Evolutionary conservation across 306 rosid genomes (phyloP).

Genomic region (Cucurbita moschata): DNA sequence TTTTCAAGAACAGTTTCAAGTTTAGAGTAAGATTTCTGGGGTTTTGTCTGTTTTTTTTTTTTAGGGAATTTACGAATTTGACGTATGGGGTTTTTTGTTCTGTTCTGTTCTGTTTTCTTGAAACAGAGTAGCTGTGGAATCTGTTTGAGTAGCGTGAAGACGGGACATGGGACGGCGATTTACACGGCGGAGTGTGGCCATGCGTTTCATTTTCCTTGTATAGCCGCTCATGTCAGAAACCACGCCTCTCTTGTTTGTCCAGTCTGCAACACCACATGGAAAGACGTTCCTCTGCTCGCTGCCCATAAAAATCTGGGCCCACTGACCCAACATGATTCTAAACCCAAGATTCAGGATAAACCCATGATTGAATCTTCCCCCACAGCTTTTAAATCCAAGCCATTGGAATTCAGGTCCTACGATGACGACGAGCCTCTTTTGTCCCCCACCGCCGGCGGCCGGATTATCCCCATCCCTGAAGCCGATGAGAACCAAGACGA

Average conservation of each 20-base stretch:
- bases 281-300: slow-evolving; percentile 72
- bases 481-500: slow-evolving; percentile 8
- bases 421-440: slow-evolving; percentile 22
- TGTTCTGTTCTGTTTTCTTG: not conserved
- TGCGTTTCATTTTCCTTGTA: slow-evolving; percentile 90
- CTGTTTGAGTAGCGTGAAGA: slow-evolving; percentile 76
- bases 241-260: slow-evolving; percentile 68
- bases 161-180: slow-evolving; percentile 93
- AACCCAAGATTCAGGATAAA: slow-evolving; percentile 1
- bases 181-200: slow-evolving; percentile 92
- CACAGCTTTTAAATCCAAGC: slow-evolving; percentile 8
- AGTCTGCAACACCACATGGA: slow-evolving; percentile 71
- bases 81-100: not conserved
- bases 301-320: slow-evolving; percentile 28
- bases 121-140: slow-evolving; percentile 90
- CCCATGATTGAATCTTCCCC: slow-evolving; percentile 11
- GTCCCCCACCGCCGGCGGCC: slow-evolving; percentile 8
- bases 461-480: slow-evolving; percentile 10
- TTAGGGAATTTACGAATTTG: not conserved
- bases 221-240: slow-evolving; percentile 54
- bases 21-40: slow-evolving; percentile 39
- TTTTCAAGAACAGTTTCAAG: slow-evolving; percentile 90
- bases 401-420: slow-evolving; percentile 26
- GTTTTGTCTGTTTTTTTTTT: not conserved
- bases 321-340: not conserved